phyloP scores from a whole-genome alignment of 257 asterid species.

The Linderniella brevidens region DNA sequence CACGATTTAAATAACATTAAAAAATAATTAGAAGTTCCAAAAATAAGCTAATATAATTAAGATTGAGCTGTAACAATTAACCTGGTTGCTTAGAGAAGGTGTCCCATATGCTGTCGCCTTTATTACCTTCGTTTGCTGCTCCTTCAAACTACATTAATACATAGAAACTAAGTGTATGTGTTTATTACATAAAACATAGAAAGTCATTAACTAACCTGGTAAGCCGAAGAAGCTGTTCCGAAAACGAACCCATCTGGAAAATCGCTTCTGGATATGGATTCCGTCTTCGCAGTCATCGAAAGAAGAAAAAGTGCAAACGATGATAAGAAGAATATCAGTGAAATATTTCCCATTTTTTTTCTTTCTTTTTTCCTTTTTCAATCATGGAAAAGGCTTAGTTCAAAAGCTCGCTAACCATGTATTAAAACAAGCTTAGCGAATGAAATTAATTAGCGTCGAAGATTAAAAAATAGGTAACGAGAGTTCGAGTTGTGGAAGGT shows the following conservation, averaged over 20 bases:
- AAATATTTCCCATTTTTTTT: too few relatives aligned
- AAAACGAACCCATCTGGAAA: slow-evolving; percentile 65
- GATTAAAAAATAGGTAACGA: too few relatives aligned
- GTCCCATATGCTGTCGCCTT: slow-evolving; percentile 79
- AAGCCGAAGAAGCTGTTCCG: slow-evolving; percentile 95
- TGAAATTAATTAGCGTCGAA: too few relatives aligned
- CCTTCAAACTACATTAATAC: slow-evolving; percentile 49
- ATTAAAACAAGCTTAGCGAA: too few relatives aligned
- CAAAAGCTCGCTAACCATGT: too few relatives aligned
- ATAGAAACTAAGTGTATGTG: neutral
- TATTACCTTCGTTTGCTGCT: slow-evolving; percentile 70
- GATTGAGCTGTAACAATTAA: neutral
- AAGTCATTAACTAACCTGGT: slow-evolving; percentile 28
- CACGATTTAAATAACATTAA: neutral
- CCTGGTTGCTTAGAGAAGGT: slow-evolving; percentile 60
- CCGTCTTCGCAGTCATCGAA: too few relatives aligned
- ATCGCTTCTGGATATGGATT: slow-evolving; percentile 35
- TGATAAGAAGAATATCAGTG: too few relatives aligned
- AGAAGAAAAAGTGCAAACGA: slow-evolving; percentile 10
- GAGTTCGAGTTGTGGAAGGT: too few relatives aligned
- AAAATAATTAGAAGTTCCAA: neutral
- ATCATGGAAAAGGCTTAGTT: too few relatives aligned
- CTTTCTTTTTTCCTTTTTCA: too few relatives aligned
- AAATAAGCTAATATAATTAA: neutral
- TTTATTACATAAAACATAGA: neutral